Conservation (phyloP, 148 eudicot species). For the Pharnaceum exiguum region DNA sequence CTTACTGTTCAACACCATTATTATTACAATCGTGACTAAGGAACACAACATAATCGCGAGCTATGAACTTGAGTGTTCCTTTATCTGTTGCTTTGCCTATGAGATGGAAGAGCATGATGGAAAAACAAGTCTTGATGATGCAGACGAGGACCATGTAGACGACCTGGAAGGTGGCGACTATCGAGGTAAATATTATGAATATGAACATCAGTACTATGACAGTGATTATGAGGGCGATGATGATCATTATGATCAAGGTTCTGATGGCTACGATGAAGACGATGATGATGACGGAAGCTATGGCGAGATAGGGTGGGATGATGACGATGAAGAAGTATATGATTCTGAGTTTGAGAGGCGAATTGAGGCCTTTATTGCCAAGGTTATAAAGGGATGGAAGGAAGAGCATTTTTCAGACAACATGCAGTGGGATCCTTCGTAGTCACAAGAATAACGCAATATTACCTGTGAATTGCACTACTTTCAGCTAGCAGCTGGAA, state of each 20-base stretch:
- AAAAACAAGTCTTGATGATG: slow-evolving; percentile 1
- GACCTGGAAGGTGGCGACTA: slow-evolving; percentile 12
- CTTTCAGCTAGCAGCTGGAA: no score
- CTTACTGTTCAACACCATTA: slow-evolving; percentile 19
- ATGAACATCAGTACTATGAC: not conserved
- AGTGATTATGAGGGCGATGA: slow-evolving; percentile 6
- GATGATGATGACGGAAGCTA: slow-evolving; percentile 31
- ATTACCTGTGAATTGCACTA: no score
- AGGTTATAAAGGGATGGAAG: slow-evolving; percentile 42
- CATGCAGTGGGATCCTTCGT: no score
- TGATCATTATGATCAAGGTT: slow-evolving; percentile 17
- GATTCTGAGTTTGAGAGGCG: slow-evolving; percentile 32
- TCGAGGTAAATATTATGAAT: not conserved
- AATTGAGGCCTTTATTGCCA: slow-evolving; percentile 41
- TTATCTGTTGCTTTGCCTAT: slow-evolving; percentile 2
- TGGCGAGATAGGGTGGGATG: slow-evolving; percentile 25
- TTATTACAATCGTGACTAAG: slow-evolving; percentile 21
- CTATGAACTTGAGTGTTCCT: slow-evolving; percentile 5
- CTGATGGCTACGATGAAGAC: slow-evolving; percentile 35
- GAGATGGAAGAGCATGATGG: slow-evolving; percentile 18
- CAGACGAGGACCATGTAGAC: not conserved
- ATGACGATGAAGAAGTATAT: slow-evolving; percentile 29
- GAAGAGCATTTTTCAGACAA: slow-evolving; percentile 37
- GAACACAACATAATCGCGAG: slow-evolving; percentile 10
- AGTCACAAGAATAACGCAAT: no score